These are phyloP conservation scores for Mucor ambiguus DNA, from an alignment of 371 early-diverging fungal species.

Conservation along the genomic window DNA sequence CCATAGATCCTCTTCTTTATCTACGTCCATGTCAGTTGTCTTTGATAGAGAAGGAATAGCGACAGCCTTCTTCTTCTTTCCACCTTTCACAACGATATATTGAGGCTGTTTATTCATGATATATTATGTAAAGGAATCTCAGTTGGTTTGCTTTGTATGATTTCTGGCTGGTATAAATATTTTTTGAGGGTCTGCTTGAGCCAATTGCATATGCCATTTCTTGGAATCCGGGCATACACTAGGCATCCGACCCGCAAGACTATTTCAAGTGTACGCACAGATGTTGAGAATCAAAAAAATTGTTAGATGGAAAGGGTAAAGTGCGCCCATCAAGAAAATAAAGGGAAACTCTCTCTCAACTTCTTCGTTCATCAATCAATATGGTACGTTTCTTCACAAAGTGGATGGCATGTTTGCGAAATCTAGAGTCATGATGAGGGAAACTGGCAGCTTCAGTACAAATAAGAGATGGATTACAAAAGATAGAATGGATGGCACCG, in stretches of 20 bases:
- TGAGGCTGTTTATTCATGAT: slow-evolving; percentile 16
- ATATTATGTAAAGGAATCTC: not conserved
- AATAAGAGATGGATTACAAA: not conserved
- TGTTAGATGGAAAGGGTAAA: not conserved
- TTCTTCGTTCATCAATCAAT: slow-evolving; percentile 34
- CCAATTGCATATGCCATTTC: not conserved
- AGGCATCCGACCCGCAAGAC: not conserved
- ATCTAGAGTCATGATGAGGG: not conserved
- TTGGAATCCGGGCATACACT: not conserved
- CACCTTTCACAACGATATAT: slow-evolving; percentile 19
- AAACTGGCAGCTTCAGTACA: not conserved
- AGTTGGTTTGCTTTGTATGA: not conserved
- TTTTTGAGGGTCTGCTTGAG: not conserved
- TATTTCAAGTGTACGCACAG: not conserved
- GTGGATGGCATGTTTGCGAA: not conserved
- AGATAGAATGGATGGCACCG: not conserved
- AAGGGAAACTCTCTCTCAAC: slow-evolving; percentile 33
- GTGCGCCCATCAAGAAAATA: not conserved
- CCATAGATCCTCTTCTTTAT: slow-evolving; percentile 6
- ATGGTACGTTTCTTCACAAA: slow-evolving; percentile 24
- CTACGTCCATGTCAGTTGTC: not conserved
- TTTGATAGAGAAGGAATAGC: not conserved
- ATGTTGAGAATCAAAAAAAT: not conserved
- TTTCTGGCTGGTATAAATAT: not conserved
- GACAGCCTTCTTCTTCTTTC: slow-evolving; percentile 13